These are phyloP conservation scores for Naematelia aurantialba DNA, from an alignment of 768 basidiomycete species.

Conservation along the genomic window DNA sequence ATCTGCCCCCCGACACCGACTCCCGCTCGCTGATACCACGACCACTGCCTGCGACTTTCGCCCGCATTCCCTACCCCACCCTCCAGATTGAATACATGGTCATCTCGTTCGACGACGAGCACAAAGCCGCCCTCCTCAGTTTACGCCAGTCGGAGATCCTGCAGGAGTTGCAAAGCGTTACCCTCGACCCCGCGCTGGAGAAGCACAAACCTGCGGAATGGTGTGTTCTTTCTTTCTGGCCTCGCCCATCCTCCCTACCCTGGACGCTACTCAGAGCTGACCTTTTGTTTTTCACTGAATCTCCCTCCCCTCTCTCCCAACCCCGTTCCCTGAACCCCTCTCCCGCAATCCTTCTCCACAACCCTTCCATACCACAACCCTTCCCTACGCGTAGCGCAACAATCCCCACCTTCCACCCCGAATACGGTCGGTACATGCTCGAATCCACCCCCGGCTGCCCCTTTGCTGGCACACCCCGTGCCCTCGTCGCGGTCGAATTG, in stretches of 20 bases:
- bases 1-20: too few species aligned
- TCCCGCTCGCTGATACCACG: too few species aligned
- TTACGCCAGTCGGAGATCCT: conserved; percentile 95
- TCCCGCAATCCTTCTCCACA: background rate
- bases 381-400: conserved; percentile 55
- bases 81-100: conserved; percentile 99
- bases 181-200: conserved; percentile 58
- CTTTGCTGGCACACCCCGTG: conserved; percentile 79
- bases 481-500: conserved; percentile 80
- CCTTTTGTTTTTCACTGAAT: too few species aligned
- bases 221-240: conserved; percentile 17
- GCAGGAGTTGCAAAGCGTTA: conserved; percentile 66
- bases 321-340: background rate
- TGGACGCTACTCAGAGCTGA: too few species aligned
- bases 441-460: conserved; percentile 96
- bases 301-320: too few species aligned
- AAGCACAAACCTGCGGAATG: conserved; percentile 36
- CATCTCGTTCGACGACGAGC: conserved; percentile 70
- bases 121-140: conserved; percentile 79
- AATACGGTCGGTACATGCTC: conserved; percentile 98
- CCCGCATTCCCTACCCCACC: too few species aligned
- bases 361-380: background rate
- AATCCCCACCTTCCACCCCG: conserved; percentile 90
- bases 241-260: conserved; percentile 1
- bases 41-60: too few species aligned